Percentiles rank a stretch among this genome's conserved stretches.
phyloP scores from a whole-genome alignment of 805 yeast species.

The Metschnikowia reukaufii region DNA sequence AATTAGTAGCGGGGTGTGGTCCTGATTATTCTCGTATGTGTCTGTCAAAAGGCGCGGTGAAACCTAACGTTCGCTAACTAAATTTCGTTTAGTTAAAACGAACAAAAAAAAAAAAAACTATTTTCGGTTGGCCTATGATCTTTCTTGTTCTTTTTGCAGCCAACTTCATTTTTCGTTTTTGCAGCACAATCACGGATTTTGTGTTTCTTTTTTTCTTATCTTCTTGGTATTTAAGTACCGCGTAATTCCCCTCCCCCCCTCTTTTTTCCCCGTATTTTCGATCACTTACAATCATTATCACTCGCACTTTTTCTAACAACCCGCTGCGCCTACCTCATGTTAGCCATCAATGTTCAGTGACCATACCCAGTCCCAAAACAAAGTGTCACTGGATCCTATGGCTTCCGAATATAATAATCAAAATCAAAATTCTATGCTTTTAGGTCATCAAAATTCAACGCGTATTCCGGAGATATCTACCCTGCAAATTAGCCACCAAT shows the following conservation, averaged over 20 bases:
- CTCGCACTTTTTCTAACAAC: too few relatives aligned
- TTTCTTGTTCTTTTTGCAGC: not conserved
- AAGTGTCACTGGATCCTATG: not conserved
- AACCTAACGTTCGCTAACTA: too few relatives aligned
- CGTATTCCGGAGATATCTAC: not conserved
- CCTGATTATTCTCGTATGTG: not conserved
- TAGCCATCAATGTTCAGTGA: not conserved
- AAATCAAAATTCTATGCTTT: not conserved
- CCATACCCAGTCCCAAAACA: not conserved
- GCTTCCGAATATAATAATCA: not conserved
- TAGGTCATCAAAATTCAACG: not conserved
- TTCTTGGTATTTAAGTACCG: not conserved
- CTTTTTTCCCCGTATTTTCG: not conserved
- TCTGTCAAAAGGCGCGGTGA: not conserved
- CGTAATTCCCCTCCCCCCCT: not conserved
- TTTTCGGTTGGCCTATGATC: too few relatives aligned
- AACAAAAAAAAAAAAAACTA: too few relatives aligned
- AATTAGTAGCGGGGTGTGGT: not conserved
- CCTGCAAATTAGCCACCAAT: not conserved
- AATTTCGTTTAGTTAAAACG: too few relatives aligned
- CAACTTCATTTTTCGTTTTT: not conserved
- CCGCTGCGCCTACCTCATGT: too few relatives aligned
- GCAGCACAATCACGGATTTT: conserved; percentile 4
- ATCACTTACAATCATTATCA: too few relatives aligned
- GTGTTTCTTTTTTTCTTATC: not conserved